Conservation (phyloP, 2,329 filamentous ascomycete species). For the Talaromyces albobiverticillius region DNA sequence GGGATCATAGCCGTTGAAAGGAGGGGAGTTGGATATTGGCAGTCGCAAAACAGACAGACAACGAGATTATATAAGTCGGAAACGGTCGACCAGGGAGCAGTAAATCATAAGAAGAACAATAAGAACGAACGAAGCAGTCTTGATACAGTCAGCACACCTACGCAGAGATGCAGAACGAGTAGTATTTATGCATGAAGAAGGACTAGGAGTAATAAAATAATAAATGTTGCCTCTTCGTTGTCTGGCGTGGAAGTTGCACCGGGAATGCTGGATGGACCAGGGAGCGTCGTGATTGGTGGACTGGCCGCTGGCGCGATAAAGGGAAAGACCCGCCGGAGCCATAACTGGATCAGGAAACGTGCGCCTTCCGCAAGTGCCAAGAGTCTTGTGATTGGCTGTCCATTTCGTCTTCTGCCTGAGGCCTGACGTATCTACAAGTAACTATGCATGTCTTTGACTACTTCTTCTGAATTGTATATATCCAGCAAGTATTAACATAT, state of each 20-base stretch:
- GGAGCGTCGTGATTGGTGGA: slow-evolving; percentile 1
- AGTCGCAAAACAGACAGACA: background rate
- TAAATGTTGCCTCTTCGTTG: background rate
- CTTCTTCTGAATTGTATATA: too few relatives aligned
- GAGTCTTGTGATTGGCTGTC: background rate
- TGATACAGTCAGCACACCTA: background rate
- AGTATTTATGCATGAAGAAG: too few relatives aligned
- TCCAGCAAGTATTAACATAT: too few relatives aligned
- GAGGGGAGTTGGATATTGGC: background rate
- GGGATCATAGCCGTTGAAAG: background rate
- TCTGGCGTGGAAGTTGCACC: background rate
- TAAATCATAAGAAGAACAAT: background rate
- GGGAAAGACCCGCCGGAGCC: background rate
- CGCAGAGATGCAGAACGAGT: too few relatives aligned
- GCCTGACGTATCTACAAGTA: too few relatives aligned
- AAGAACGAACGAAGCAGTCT: background rate
- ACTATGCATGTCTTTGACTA: too few relatives aligned
- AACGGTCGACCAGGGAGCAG: too few relatives aligned
- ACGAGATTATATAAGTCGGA: too few relatives aligned
- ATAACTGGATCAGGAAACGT: slow-evolving; percentile 1
- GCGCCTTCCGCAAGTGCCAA: background rate
- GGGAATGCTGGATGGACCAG: background rate
- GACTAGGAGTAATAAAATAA: too few relatives aligned
- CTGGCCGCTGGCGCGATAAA: background rate
- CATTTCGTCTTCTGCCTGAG: background rate